Percentiles rank a stretch among this genome's conserved stretches.
Evolutionary conservation across 495 filamentous ascomycete genomes (phyloP).

Genomic region (Daldinia childiae): DNA sequence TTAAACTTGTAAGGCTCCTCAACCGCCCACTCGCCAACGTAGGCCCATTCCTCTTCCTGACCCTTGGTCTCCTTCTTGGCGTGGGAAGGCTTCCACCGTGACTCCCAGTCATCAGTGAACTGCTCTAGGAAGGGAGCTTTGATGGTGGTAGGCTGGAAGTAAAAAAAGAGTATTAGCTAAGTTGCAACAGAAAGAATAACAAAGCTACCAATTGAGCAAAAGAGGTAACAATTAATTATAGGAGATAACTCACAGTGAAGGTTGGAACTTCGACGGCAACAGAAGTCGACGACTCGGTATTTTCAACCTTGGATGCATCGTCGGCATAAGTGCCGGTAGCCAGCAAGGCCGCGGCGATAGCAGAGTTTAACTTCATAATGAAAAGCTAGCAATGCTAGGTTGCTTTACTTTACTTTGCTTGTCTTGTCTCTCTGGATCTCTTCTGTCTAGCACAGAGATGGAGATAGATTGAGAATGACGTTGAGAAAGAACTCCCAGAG

Average conservation of each 20-base stretch:
- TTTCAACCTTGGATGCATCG: slow-evolving; percentile 67
- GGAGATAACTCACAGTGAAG: slow-evolving; percentile 80
- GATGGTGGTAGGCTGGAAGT: slow-evolving; percentile 77
- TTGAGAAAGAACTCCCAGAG: slow-evolving; percentile 54
- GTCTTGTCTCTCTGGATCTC: slow-evolving; percentile 29
- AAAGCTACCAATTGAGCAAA: slow-evolving; percentile 10
- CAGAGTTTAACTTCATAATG: slow-evolving; percentile 80
- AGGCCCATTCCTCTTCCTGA: slow-evolving; percentile 94
- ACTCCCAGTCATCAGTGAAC: slow-evolving; percentile 95
- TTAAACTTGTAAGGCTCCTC: slow-evolving; percentile 94
- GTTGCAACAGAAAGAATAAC: not conserved
- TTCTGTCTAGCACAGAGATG: slow-evolving; percentile 33
- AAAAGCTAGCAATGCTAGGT: slow-evolving; percentile 26
- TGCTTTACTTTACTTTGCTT: slow-evolving; percentile 7
- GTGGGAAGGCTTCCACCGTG: slow-evolving; percentile 89
- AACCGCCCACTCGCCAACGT: slow-evolving; percentile 94
- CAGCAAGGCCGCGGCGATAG: slow-evolving; percentile 76
- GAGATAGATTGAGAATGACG: slow-evolving; percentile 24
- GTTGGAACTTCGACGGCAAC: slow-evolving; percentile 72
- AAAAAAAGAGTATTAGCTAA: slow-evolving; percentile 42
- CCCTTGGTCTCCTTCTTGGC: slow-evolving; percentile 87
- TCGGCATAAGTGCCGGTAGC: slow-evolving; percentile 76
- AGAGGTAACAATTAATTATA: not conserved
- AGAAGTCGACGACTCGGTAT: slow-evolving; percentile 65
- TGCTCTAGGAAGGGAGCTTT: slow-evolving; percentile 98